These are phyloP conservation scores for Zasmidium citrigriseum DNA, from an alignment of 2,329 filamentous ascomycete genomes.

Conservation along the genomic window DNA sequence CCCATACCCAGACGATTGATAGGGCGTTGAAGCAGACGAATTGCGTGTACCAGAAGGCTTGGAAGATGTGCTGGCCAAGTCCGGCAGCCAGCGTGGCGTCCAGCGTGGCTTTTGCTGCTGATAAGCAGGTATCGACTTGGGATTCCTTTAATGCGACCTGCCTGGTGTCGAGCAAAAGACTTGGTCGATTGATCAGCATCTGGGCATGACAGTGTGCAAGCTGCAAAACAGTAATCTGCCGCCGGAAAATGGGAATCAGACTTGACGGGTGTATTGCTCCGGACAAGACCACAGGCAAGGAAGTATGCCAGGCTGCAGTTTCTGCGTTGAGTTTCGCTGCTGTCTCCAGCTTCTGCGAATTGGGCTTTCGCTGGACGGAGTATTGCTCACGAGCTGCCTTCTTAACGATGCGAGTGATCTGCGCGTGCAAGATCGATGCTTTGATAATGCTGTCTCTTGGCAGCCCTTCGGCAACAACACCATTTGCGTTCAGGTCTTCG, in stretches of 20 bases:
- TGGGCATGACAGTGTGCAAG: slow-evolving; percentile 58
- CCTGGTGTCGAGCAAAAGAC: slow-evolving; percentile 47
- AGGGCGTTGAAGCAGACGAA: slow-evolving; percentile 41
- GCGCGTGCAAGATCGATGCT: slow-evolving; percentile 33
- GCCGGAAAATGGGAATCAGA: slow-evolving; percentile 52
- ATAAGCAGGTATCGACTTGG: slow-evolving; percentile 49
- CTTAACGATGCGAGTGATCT: slow-evolving; percentile 31
- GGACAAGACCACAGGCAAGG: slow-evolving; percentile 47
- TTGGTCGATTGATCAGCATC: slow-evolving; percentile 56
- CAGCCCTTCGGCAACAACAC: slow-evolving; percentile 3
- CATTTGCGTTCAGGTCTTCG: slow-evolving; percentile 26
- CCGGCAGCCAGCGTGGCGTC: slow-evolving; percentile 43
- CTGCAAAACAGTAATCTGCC: slow-evolving; percentile 56
- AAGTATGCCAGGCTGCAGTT: slow-evolving; percentile 48
- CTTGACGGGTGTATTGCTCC: slow-evolving; percentile 46
- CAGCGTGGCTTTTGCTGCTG: slow-evolving; percentile 49
- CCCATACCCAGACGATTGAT: slow-evolving; percentile 56
- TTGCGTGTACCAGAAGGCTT: slow-evolving; percentile 54
- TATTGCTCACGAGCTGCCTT: slow-evolving; percentile 33
- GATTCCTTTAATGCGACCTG: slow-evolving; percentile 27
- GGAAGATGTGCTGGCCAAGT: slow-evolving; percentile 41
- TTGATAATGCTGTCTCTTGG: slow-evolving; percentile 35
- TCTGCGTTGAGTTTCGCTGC: slow-evolving; percentile 46
- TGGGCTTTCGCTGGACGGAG: slow-evolving; percentile 18
- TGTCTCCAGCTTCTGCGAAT: slow-evolving; percentile 25